Percentiles rank a stretch among this genome's conserved stretches.
Evolutionary conservation across 805 yeast genomes (phyloP).

Genomic region (Saccharomycopsis malanga): DNA sequence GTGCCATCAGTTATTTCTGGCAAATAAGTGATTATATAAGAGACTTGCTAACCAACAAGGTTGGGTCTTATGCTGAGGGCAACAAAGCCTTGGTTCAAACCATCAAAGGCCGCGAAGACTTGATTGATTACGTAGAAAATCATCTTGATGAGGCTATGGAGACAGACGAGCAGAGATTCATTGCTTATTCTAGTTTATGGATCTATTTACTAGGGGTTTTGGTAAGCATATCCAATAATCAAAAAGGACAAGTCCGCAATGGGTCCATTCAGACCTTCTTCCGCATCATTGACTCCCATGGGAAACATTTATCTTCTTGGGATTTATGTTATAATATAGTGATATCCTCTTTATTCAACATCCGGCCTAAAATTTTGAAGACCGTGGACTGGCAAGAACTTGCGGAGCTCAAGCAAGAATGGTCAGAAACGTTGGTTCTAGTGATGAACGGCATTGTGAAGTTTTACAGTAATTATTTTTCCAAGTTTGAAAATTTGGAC

Average conservation of each 20-base stretch:
- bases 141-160: constrained; percentile 6
- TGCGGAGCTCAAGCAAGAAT: constrained; percentile 28
- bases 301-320: constrained; percentile 57
- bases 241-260: constrained; percentile 74
- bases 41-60: constrained; percentile 19
- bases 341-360: constrained; percentile 42
- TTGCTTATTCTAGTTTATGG: constrained; percentile 45
- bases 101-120: constrained; percentile 24
- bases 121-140: constrained; percentile 22
- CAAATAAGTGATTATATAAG: constrained; percentile 71
- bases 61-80: constrained; percentile 4
- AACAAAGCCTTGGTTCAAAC: constrained; percentile 15
- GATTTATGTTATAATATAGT: constrained; percentile 56
- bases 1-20: constrained; percentile 91
- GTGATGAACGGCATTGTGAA: constrained; percentile 61
- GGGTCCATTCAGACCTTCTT: constrained; percentile 88
- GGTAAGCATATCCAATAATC: constrained; percentile 55
- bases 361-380: constrained; percentile 21
- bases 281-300: constrained; percentile 71
- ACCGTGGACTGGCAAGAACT: constrained; percentile 21
- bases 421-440: constrained; percentile 57
- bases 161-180: constrained; percentile 23
- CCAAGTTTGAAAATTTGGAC: constrained; percentile 28
- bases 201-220: constrained; percentile 54
- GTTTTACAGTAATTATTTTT: constrained; percentile 48